Conservation (phyloP, 2,329 filamentous ascomycete species). For the Ophiostoma sp. region DNA sequence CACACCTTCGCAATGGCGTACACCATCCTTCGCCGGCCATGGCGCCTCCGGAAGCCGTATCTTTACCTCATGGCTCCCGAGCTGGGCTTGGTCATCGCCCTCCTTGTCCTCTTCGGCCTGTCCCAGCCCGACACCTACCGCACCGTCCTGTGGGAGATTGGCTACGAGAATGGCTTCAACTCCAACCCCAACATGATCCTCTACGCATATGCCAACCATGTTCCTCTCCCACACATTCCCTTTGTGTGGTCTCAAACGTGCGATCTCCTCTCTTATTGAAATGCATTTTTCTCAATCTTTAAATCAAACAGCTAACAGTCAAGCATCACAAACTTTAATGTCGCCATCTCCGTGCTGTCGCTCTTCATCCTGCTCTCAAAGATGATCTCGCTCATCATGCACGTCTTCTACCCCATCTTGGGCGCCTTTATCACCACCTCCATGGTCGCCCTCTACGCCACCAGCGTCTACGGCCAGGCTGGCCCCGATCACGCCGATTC, state of each 20-base stretch:
- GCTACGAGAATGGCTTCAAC: slow-evolving; percentile 66
- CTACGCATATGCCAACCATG: slow-evolving; percentile 69
- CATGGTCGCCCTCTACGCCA: slow-evolving; percentile 58
- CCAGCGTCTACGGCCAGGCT: slow-evolving; percentile 65
- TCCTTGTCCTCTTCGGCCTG: slow-evolving; percentile 66
- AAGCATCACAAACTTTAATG: slow-evolving; percentile 66
- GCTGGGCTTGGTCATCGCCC: slow-evolving; percentile 58
- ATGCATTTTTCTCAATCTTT: neutral
- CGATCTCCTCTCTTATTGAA: slow-evolving; percentile 35
- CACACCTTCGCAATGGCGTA: slow-evolving; percentile 39
- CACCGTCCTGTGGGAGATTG: slow-evolving; percentile 67
- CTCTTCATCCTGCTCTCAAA: slow-evolving; percentile 72
- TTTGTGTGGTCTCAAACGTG: slow-evolving; percentile 70
- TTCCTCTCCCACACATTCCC: slow-evolving; percentile 55
- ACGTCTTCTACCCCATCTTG: slow-evolving; percentile 63
- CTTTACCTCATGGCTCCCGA: slow-evolving; percentile 62
- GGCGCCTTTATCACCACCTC: slow-evolving; percentile 53
- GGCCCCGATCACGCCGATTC: slow-evolving; percentile 67
- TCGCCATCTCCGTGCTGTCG: slow-evolving; percentile 68
- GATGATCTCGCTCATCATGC: slow-evolving; percentile 63
- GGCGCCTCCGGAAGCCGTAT: slow-evolving; percentile 54
- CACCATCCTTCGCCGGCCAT: slow-evolving; percentile 54
- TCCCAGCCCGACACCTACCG: slow-evolving; percentile 68
- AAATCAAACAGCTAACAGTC: neutral
- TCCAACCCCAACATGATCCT: slow-evolving; percentile 64